A percentile compares a stretch with the other conserved stretches of the same genome.
phyloP scores from a whole-genome alignment of 805 yeast genomes.

The Saccharomycopsis capsularis region DNA sequence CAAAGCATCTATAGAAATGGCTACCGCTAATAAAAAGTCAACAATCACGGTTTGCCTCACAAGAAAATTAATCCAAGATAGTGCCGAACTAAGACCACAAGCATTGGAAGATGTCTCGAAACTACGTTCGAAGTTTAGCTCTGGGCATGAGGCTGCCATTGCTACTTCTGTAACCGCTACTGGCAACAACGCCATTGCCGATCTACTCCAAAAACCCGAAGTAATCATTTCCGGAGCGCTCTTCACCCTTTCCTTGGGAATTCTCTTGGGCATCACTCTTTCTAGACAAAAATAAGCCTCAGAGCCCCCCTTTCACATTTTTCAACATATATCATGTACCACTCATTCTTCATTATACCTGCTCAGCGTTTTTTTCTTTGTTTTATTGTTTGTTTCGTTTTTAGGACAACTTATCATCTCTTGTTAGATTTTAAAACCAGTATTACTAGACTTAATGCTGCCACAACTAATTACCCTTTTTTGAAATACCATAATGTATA shows the following conservation, averaged over 20 bases:
- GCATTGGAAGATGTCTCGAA: neutral
- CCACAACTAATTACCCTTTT: too few relatives aligned
- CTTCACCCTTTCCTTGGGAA: slow-evolving; percentile 18
- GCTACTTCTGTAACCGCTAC: too few relatives aligned
- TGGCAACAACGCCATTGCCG: neutral
- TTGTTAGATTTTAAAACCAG: too few relatives aligned
- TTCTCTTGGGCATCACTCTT: slow-evolving; percentile 15
- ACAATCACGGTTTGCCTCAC: slow-evolving; percentile 4
- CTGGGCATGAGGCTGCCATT: neutral
- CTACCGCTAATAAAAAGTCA: slow-evolving; percentile 5
- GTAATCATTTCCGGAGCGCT: slow-evolving; percentile 18
- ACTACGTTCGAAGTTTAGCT: neutral
- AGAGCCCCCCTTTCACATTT: too few relatives aligned
- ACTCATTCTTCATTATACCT: too few relatives aligned
- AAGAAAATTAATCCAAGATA: neutral
- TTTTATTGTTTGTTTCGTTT: too few relatives aligned
- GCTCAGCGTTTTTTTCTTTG: too few relatives aligned
- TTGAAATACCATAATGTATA: too few relatives aligned
- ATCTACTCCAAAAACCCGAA: slow-evolving; percentile 15
- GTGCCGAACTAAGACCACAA: neutral
- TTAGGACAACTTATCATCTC: too few relatives aligned
- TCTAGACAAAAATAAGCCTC: slow-evolving; percentile 6
- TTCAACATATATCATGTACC: too few relatives aligned
- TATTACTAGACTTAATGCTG: too few relatives aligned
- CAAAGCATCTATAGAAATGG: slow-evolving; percentile 24